Evolutionary conservation across 2,329 filamentous ascomycete genomes (phyloP), one percentile per base, ranked within the genome.

Genomic region (Penicillium sp.): DNA sequence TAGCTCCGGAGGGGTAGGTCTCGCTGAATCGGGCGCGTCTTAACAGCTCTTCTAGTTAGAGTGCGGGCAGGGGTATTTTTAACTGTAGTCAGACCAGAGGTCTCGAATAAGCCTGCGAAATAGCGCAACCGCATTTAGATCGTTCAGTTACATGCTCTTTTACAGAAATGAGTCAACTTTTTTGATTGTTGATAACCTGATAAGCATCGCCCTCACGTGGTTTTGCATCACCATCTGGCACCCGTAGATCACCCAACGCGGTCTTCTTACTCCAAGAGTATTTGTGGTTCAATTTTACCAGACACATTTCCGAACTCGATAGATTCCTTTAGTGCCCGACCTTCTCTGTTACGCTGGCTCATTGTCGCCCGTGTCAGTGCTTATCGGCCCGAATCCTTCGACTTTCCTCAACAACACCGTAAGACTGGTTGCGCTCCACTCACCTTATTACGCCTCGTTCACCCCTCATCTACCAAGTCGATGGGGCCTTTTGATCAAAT

Each of bases 401-500:
- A 57, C 44, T 51, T 54, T 46, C 37, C 41, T 47, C 57, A 55
- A 50, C 54, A 57, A 56, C 50, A 54, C 50, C 46, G 41, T 36
- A 42, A 42, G 18, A 36, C 42, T 34, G 43, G 14, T 34, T 18
- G 16, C 39, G 30, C 40, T 31, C 22, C 56, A 34, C 35, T 35
- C 13, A 46, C 36, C 39, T 46, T 50, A 31, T 37, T 34, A 44
- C 38, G 36, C 41, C 35, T 30, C 25, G 16, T 34, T 27, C 19
- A 38, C 19, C 41, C 41, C 47, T 39, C 38, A 49, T 38, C 25
- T 44, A 48, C 52, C 45, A 46, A 46, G 62, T 65, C 58, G 50
- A 68, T 68, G 66, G 62, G 64, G 58, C 51, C 59, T 64, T 54
- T 48, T 58, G 53, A 59, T 56, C 50, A 42, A 45, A 37, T 42